Conservation (phyloP, 257 asterid species). For the Nicotiana tabacum region DNA sequence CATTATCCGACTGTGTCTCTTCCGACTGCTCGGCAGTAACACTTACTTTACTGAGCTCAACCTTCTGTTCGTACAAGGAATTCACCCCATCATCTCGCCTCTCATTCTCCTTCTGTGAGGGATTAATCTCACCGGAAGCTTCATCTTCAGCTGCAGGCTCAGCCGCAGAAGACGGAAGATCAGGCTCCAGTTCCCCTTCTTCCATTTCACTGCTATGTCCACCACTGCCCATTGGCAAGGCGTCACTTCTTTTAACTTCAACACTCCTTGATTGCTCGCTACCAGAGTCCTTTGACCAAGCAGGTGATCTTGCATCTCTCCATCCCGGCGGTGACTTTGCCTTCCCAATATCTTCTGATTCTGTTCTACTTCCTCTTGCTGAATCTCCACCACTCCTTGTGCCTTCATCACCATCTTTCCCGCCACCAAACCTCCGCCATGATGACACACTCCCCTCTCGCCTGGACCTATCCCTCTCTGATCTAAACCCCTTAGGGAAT, state of each 20-base stretch:
- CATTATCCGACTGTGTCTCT: constrained; percentile 29
- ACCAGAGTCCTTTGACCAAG: constrained; percentile 92
- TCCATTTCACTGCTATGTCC: constrained; percentile 78
- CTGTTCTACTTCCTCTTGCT: constrained; percentile 47
- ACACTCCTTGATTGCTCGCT: constrained; percentile 87
- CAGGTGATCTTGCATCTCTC: constrained; percentile 72
- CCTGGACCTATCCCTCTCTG: constrained; percentile 91
- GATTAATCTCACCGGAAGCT: constrained; percentile 31
- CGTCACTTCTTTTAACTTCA: constrained; percentile 64
- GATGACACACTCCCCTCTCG: constrained; percentile 78
- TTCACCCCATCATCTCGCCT: constrained; percentile 22
- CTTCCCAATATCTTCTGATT: constrained; percentile 54
- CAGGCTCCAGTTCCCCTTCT: constrained; percentile 97
- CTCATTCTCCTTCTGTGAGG: constrained; percentile 31
- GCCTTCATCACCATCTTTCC: constrained; percentile 77
- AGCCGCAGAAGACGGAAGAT: constrained; percentile 42
- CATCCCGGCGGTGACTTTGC: constrained; percentile 53
- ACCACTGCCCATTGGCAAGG: constrained; percentile 53
- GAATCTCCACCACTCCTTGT: constrained; percentile 49
- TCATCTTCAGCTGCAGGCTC: constrained; percentile 38
- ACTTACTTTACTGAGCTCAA: constrained; percentile 26
- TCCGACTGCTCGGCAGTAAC: constrained; percentile 34
- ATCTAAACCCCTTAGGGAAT: constrained; percentile 89
- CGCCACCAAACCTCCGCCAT: constrained; percentile 75
- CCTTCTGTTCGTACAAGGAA: constrained; percentile 27